Percentiles rank a stretch among this genome's conserved stretches.
Evolutionary conservation across 208 protist species (phyloP).

Genomic region (Leishmania aethiopica): DNA sequence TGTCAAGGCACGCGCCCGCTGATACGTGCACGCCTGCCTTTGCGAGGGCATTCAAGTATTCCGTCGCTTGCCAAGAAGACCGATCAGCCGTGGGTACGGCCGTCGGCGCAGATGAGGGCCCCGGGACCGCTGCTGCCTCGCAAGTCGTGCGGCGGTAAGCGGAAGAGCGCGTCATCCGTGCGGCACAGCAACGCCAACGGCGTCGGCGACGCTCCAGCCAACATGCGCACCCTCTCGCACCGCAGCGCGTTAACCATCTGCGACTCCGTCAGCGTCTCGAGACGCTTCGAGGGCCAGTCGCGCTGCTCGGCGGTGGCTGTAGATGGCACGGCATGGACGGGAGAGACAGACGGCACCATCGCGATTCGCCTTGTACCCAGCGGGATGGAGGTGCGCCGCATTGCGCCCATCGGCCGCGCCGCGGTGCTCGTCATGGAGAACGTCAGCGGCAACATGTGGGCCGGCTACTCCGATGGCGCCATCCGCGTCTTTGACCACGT

Average conservation of each 20-base stretch:
- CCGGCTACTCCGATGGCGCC: constrained; percentile 63
- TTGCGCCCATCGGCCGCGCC: constrained; percentile 25
- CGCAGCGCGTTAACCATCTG: constrained; percentile 3
- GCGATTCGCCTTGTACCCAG: constrained; percentile 43
- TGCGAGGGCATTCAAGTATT: neutral
- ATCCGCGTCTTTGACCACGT: constrained; percentile 49
- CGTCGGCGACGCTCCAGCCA: neutral
- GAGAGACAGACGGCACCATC: constrained; percentile 61
- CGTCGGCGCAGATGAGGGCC: neutral
- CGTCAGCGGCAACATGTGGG: constrained; percentile 52
- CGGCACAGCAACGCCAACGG: neutral
- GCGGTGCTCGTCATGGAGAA: constrained; percentile 33
- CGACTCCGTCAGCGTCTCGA: constrained; percentile 42
- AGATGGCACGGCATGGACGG: constrained; percentile 64
- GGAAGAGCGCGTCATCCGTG: neutral
- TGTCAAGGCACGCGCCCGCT: neutral
- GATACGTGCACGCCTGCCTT: neutral
- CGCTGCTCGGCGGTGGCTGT: constrained; percentile 58
- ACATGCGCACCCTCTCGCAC: constrained; percentile 6
- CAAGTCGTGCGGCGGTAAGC: neutral
- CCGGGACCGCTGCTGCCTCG: neutral
- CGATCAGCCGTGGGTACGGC: neutral
- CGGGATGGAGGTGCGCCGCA: constrained; percentile 41
- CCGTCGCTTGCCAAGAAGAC: neutral
- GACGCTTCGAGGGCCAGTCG: constrained; percentile 43